These are phyloP conservation scores for Tuber magnatum DNA, from an alignment of 495 filamentous ascomycete genomes.

Conservation along the genomic window DNA sequence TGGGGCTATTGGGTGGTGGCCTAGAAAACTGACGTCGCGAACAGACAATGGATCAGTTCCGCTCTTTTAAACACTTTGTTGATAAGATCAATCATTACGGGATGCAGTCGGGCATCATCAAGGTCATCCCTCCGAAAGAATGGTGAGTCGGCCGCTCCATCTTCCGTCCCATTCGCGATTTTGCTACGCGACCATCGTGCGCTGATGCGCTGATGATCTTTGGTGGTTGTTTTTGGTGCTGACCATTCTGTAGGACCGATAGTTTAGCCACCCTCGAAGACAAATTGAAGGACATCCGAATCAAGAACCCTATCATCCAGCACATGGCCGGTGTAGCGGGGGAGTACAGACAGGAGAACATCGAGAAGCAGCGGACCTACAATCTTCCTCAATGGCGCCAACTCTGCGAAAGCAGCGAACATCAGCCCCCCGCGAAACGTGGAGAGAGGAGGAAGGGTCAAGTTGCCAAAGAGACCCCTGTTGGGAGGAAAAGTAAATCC, in stretches of 20 bases:
- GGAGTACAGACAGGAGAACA: slow-evolving; percentile 90
- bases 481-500: slow-evolving; percentile 44
- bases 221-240: slow-evolving; percentile 14
- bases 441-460: slow-evolving; percentile 77
- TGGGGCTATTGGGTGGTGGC: slow-evolving; percentile 17
- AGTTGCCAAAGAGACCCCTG: slow-evolving; percentile 47
- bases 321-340: slow-evolving; percentile 93
- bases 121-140: slow-evolving; percentile 88
- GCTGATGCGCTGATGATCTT: slow-evolving; percentile 1
- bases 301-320: slow-evolving; percentile 95
- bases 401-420: slow-evolving; percentile 82
- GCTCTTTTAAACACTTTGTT: slow-evolving; percentile 77
- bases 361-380: slow-evolving; percentile 89
- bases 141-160: slow-evolving; percentile 55
- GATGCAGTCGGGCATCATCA: slow-evolving; percentile 94
- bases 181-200: slow-evolving; percentile 14
- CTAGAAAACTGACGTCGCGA: slow-evolving; percentile 29
- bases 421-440: slow-evolving; percentile 89
- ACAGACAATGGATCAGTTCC: slow-evolving; percentile 84
- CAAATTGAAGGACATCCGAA: slow-evolving; percentile 77
- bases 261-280: slow-evolving; percentile 70
- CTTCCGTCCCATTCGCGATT: slow-evolving; percentile 10
- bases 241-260: slow-evolving; percentile 52
- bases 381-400: slow-evolving; percentile 93
- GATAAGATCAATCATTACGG: slow-evolving; percentile 84